Evolutionary conservation across 805 yeast species (phyloP), one percentile per base, ranked within the genome.

Genomic region (Candida jianshihensis): DNA sequence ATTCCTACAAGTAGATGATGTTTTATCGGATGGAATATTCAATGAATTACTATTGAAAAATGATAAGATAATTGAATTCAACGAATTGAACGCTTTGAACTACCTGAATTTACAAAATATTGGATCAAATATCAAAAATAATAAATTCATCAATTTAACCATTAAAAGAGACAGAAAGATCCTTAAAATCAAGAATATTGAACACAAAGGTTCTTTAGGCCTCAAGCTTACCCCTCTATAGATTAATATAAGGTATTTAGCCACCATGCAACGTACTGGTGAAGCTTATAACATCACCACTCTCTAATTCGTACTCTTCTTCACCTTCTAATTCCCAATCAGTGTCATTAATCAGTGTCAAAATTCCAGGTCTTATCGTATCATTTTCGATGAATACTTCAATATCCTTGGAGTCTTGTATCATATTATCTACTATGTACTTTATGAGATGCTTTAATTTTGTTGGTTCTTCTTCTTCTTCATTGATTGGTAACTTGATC

Each of bases 241-340:
- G 70, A 32, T 26, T 9, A 14, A 14, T n/a, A 25, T 25, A 25
- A 25, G 7, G 10, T 19, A 29, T 11, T 45, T 47, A 90, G 32
- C 98, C 98, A 5, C 98, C 98, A 50, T 90, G 98, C 42, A 90
- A 64, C 4, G 98, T 92, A 29, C 95, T 83, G 2, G 97, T 90
- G 52, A 90, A 90, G 3, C 94, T 77, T 27, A 90, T 71, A 17
- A 75, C 68, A 57, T 90, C 98, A 11, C 83, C 80, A 33, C 71
- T 61, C 57, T 85, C 82, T 13, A 92, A 57, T n/a, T 68, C 75
- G 51, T 88, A 88, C 9, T 75, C 81, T 48, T 85, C 88, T 58
- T 81, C 88, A 10, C 87, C 97, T 56, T 88, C 95, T 12, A 90
- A 61, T 53, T 90, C 98, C 97, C 97, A 90, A 61, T 90, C 98